Evolutionary conservation across 306 rosid genomes (phyloP), one percentile per base, ranked within the genome.

Genomic region (Ammopiptanthus mongolicus): DNA sequence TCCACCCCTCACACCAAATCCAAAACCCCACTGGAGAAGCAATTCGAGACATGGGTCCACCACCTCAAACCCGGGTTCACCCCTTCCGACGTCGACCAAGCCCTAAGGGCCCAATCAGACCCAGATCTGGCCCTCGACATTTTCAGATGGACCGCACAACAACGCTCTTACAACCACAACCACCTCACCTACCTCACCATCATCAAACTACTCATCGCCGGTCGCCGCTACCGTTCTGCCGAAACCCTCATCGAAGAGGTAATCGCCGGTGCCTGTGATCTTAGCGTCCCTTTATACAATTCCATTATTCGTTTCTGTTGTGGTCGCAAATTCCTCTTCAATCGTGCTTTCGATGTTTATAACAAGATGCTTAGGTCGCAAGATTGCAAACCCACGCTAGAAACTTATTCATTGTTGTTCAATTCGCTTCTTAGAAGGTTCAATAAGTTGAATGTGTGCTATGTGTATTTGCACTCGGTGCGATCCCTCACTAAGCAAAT

Each of bases 141-240:
- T 75, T 95, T 95, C 96, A 86, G 98, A 1, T 95, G 97, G 97
- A 91, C 97, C 3, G 90, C 93, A 5, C 93, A 88, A 57, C 98
- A 91, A 39, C 98, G 96, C 12, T 75, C 84, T 69, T 91, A 95
- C 88, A 76, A 80, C 70, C 98, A 95, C 83, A 87, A 57, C 82
- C 74, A 77, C 51, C 31, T 57, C 70, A 91, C 96, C 14, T 95
- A 95, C 82, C 83, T 88, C 41, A 74, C 97, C 29, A 76, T 84
- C 84, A 85, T 95, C 78, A 86, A 74, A 8, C 86, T 82, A n/a
- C 88, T 90, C 34, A 72, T 78, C 80, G 13, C 75, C 42, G 85
- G 91, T 48, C 78, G 80, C 80, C 86, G 89, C 0, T 88, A 80
- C 85, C 73, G 82, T 8, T 87, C 82, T 6, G 91, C 92, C 5